Conservation (phyloP, 352 stramenopile species). For the Saprolegnia parasitica region DNA sequence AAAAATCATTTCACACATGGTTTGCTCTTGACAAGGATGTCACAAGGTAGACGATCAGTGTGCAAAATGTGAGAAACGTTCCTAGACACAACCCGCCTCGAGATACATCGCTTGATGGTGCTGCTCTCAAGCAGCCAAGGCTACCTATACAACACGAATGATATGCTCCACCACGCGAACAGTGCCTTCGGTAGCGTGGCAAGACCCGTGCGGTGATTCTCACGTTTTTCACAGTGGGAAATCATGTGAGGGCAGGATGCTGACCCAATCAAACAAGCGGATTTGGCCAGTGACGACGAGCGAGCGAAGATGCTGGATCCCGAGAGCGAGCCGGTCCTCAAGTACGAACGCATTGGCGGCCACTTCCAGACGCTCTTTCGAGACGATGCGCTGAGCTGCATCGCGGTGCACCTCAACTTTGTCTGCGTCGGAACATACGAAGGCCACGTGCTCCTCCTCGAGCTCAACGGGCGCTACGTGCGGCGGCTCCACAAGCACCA, state of each 20-base stretch:
- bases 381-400: constrained; percentile 78
- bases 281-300: background rate
- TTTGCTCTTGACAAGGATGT: too few relatives aligned
- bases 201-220: too few relatives aligned
- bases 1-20: too few relatives aligned
- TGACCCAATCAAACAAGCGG: background rate
- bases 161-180: too few relatives aligned
- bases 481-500: constrained; percentile 80
- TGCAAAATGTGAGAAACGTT: background rate
- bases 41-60: too few relatives aligned
- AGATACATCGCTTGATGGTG: too few relatives aligned
- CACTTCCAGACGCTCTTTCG: constrained; percentile 85
- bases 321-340: constrained; percentile 60
- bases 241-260: too few relatives aligned
- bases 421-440: constrained; percentile 71
- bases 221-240: too few relatives aligned
- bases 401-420: constrained; percentile 77
- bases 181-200: too few relatives aligned
- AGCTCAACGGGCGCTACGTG: constrained; percentile 73
- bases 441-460: constrained; percentile 72
- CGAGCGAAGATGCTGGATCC: constrained; percentile 7
- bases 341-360: constrained; percentile 81
- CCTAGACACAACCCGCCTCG: background rate
- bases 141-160: too few relatives aligned
- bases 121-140: too few relatives aligned